Evolutionary conservation across 176 grass and related monocot species (phyloP), one percentile per base, ranked within the genome.

Genomic region (Triticum aestivum): DNA sequence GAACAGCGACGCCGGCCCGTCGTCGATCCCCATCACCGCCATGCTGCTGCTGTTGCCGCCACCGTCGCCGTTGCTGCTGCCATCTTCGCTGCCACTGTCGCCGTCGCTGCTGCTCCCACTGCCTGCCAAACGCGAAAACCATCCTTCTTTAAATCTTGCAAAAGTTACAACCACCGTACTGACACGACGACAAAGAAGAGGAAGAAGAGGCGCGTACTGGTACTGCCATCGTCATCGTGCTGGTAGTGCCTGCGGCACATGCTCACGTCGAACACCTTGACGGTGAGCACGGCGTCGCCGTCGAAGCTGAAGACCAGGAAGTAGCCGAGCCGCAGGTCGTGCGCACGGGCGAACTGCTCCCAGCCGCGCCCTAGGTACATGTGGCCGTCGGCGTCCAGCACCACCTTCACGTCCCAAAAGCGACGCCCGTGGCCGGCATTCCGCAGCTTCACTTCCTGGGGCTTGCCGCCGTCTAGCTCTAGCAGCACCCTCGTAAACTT

Each of bases 271-370:
- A 86, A 90, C 39, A 90, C 65, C 7, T 80, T 90, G 65, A 83
- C 72, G 65, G 47, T 12, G 84, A 86, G 74, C 54, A 24, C 56
- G 8, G 5, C 33, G 18, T 34, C 47, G 59, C 23, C 41, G 79
- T 86, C 41, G 73, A 56, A 90, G 73, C 41, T 66, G 79, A 90
- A 90, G 32, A 90, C 41, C 24, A 90, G 88, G 8, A 63, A n/a
- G 73, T 82, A 32, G 0, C 88, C 88, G 15, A 20, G 56, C 2
- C 17, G 52, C 1, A 90, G 39, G 65, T 73, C 88, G 79, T 86
- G 65, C 0, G 23, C 66, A 41, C 73, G 41, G 65, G 54, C 73
- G 73, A 90, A 90, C 79, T 54, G 58, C 7, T 39, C 45, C 88
- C 88, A 90, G 1, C 88, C 84, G 18, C n/a, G 9, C 41, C 1